Conservation (phyloP, 768 basidiomycete species). For the Termitomyces sp. region DNA sequence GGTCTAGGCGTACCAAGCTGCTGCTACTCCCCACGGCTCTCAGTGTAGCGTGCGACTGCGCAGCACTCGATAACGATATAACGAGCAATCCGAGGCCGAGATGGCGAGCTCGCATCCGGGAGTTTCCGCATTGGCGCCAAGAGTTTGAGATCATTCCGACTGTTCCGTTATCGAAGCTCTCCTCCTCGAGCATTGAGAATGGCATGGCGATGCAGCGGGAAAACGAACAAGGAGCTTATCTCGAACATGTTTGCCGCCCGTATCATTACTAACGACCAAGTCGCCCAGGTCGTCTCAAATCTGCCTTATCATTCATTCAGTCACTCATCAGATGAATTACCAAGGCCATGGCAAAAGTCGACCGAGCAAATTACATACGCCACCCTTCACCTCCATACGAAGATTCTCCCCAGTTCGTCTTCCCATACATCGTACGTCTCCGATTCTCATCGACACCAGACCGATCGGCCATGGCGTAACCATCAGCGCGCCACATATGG, state of each 20-base stretch:
- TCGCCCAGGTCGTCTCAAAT: conserved; percentile 41
- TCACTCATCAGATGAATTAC: neutral
- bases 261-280: conserved; percentile 53
- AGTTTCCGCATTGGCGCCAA: too few species aligned
- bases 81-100: neutral
- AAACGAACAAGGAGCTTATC: conserved; percentile 70
- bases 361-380: conserved; percentile 66
- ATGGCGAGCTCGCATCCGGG: neutral
- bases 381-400: conserved; percentile 55
- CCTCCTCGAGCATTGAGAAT: conserved; percentile 34
- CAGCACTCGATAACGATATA: neutral
- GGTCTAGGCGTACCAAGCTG: too few species aligned
- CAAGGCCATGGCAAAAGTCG: conserved; percentile 68
- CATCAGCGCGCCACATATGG: conserved; percentile 97
- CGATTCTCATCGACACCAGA: conserved; percentile 28
- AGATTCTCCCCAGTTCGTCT: conserved; percentile 70
- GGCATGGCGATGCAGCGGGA: conserved; percentile 82
- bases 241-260: conserved; percentile 52
- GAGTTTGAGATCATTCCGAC: neutral
- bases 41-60: neutral
- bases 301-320: neutral
- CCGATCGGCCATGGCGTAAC: conserved; percentile 83
- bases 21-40: too few species aligned
- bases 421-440: neutral
- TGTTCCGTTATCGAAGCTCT: neutral